These are phyloP conservation scores for Neophaeococcomyces aloes DNA, from an alignment of 2,329 filamentous ascomycete species.

Conservation along the genomic window DNA sequence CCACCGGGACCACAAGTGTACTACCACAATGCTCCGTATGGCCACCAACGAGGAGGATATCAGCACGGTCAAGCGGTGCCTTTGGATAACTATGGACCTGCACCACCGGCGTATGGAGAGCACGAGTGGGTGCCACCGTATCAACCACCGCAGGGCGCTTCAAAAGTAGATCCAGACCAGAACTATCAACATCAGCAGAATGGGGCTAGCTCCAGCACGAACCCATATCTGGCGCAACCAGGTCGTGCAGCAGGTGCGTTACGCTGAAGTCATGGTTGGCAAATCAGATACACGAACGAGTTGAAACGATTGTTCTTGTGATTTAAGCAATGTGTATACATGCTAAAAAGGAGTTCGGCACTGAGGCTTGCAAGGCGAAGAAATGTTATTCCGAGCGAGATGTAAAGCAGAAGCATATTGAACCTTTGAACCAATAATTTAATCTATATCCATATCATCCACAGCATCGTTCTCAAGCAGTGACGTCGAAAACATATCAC, in stretches of 20 bases:
- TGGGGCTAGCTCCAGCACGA: neutral
- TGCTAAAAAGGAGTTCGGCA: too few relatives aligned
- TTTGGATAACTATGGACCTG: constrained; percentile 14
- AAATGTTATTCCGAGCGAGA: too few relatives aligned
- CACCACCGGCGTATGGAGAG: constrained; percentile 15
- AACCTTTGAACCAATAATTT: too few relatives aligned
- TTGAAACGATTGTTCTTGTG: neutral
- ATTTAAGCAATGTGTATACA: too few relatives aligned
- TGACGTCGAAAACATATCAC: too few relatives aligned
- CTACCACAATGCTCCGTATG: constrained; percentile 7
- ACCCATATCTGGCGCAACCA: constrained; percentile 4
- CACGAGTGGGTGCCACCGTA: constrained; percentile 21
- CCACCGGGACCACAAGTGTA: neutral
- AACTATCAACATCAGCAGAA: constrained; percentile 9
- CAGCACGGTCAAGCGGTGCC: constrained; percentile 19
- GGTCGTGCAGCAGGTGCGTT: constrained; percentile 5
- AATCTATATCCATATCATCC: constrained; percentile 1
- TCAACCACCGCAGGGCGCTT: constrained; percentile 19
- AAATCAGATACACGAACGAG: neutral
- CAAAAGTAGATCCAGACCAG: constrained; percentile 24
- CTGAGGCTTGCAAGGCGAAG: too few relatives aligned
- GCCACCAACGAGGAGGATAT: constrained; percentile 20
- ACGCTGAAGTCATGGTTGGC: neutral
- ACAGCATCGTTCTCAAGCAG: neutral
- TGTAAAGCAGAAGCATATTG: too few relatives aligned